phyloP scores from a whole-genome alignment of 441 rosid species.

The Cnidoscolus chayamansa region DNA sequence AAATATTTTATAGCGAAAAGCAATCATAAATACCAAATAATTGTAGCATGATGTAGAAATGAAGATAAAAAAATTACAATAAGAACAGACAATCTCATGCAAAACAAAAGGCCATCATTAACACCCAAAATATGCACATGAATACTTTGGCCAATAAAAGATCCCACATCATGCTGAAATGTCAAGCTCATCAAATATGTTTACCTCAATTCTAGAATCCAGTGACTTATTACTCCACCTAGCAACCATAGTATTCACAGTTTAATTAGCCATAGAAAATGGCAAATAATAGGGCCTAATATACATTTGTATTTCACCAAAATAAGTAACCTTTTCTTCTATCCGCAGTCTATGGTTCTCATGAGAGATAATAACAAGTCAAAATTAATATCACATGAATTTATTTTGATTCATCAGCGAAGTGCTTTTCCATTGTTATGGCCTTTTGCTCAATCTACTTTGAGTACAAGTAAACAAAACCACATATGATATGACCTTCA shows the following conservation, averaged over 20 bases:
- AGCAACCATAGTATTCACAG: slow-evolving; percentile 3
- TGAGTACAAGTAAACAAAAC: slow-evolving; percentile 1
- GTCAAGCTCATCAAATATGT: not conserved
- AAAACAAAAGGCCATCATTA: not conserved
- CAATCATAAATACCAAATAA: not conserved
- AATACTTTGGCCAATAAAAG: not conserved
- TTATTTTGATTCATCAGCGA: not conserved
- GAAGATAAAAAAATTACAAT: not conserved
- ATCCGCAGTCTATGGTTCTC: not conserved
- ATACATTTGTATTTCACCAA: not conserved
- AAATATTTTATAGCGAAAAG: slow-evolving; percentile 20
- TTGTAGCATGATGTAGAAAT: not conserved
- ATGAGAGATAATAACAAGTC: not conserved
- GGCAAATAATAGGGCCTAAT: not conserved
- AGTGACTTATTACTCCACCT: not conserved
- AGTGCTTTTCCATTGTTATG: not conserved
- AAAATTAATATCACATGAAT: not conserved
- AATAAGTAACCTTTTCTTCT: not conserved
- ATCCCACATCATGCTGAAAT: slow-evolving; percentile 1
- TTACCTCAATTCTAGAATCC: slow-evolving; percentile 1
- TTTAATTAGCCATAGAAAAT: not conserved
- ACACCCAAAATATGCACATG: not conserved
- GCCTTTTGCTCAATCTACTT: not conserved
- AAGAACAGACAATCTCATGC: not conserved
- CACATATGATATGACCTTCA: not conserved